Evolutionary conservation across 2,329 filamentous ascomycete species (phyloP).

Genomic region (Aspergillus sp.): DNA sequence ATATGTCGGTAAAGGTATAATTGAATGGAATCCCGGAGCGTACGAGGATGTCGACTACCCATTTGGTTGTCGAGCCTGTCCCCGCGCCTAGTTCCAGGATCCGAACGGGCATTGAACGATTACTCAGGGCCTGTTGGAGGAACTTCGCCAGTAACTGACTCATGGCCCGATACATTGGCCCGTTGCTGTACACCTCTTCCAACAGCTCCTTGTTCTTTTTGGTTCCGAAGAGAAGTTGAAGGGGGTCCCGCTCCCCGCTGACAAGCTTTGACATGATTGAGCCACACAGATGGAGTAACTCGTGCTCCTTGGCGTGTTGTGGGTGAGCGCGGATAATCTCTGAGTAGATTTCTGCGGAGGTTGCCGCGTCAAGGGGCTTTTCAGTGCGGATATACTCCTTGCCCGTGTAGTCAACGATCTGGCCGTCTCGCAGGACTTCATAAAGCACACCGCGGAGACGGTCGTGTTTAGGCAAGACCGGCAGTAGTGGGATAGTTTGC

Average conservation of each 20-base stretch:
- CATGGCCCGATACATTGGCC: constrained; percentile 9
- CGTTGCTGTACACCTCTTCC: constrained; percentile 39
- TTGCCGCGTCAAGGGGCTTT: not conserved
- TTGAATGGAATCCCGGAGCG: constrained; percentile 32
- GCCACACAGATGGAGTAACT: constrained; percentile 18
- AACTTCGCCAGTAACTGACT: not conserved
- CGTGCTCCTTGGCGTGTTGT: constrained; percentile 10
- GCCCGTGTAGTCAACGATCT: not conserved
- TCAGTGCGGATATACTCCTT: not conserved
- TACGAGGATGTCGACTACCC: constrained; percentile 31
- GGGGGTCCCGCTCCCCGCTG: constrained; percentile 40
- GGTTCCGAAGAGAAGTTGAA: constrained; percentile 45
- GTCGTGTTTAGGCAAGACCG: constrained; percentile 30
- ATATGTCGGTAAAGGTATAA: constrained; percentile 47
- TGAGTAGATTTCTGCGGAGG: not conserved
- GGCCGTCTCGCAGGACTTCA: constrained; percentile 35
- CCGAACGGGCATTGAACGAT: constrained; percentile 21
- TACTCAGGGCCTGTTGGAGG: not conserved
- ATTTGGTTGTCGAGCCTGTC: constrained; percentile 41
- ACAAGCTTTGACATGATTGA: constrained; percentile 21
- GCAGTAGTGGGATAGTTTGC: constrained; percentile 25
- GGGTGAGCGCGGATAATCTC: not conserved
- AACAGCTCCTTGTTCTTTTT: constrained; percentile 40
- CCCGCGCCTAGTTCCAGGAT: constrained; percentile 48
- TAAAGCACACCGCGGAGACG: constrained; percentile 38